Percentiles rank a stretch among this genome's conserved stretches.
These are phyloP conservation scores for Colletotrichum nymphaeae DNA, from an alignment of 2,329 filamentous ascomycete genomes.

Conservation along the genomic window DNA sequence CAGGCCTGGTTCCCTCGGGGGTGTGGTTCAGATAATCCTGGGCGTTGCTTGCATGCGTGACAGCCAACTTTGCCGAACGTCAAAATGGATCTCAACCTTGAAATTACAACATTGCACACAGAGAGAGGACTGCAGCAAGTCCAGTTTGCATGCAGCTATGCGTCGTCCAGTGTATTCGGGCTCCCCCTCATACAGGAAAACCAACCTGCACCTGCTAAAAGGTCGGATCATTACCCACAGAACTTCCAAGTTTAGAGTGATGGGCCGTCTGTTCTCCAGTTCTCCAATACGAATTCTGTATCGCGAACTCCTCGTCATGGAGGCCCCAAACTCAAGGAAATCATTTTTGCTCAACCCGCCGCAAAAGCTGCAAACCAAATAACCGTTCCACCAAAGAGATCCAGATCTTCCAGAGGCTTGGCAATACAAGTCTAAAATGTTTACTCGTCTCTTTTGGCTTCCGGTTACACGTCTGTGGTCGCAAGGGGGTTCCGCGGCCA, in stretches of 20 bases:
- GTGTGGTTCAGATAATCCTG: constrained; percentile 7
- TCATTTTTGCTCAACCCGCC: not conserved
- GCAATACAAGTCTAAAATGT: constrained; percentile 30
- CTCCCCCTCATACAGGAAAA: not conserved
- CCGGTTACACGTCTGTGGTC: constrained; percentile 29
- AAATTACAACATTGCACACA: not conserved
- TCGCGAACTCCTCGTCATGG: not conserved
- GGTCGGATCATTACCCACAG: constrained; percentile 4
- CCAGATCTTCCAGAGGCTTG: constrained; percentile 22
- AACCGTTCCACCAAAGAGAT: not conserved
- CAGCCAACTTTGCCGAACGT: constrained; percentile 29
- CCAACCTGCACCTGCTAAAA: not conserved
- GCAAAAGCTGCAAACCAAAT: not conserved
- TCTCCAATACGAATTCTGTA: constrained; percentile 12
- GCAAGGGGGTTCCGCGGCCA: constrained; percentile 22
- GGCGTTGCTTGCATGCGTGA: constrained; percentile 10
- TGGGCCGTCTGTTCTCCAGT: not conserved
- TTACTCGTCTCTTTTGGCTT: constrained; percentile 9
- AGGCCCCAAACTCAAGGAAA: not conserved
- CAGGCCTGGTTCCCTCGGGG: constrained; percentile 11
- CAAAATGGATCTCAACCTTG: not conserved
- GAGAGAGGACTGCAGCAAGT: not conserved
- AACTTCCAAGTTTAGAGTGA: constrained; percentile 7
- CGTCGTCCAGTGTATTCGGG: not conserved
- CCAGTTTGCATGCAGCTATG: not conserved